Base-by-base conservation (phyloP, 108 stramenopile species). In the Pseudonitzschia delicatissima region DNA sequence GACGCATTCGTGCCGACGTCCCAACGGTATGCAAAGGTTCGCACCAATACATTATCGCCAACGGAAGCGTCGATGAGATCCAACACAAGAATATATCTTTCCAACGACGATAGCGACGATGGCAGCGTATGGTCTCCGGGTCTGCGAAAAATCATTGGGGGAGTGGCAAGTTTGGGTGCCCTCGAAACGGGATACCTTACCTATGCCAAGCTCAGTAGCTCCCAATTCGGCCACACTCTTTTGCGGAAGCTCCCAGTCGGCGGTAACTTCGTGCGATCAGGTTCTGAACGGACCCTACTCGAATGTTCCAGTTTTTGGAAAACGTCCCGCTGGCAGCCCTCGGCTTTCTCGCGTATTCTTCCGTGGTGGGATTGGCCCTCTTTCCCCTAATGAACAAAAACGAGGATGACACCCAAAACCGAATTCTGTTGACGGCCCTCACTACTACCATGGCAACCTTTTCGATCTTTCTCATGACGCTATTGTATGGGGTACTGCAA, bases 381-480 rank as follows among this genome's bases (percentile, higher is more conserved):
- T 37, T 49, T 35, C 85, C 88, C 1, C 20, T 84, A 17, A 18
- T 87, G 0, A 62, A 57, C 12, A 44, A 58, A 8, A 62, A 52
- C 27, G 26, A 32, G 15, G 68, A 79, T 51, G 84, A 78, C 25
- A 23, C 65, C 32, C 49, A 50, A 18, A 88, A 88, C 59, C 79
- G 87, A 5, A 64, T 87, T 25, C 66, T 79, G 28, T 67, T 96
- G n/a, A 57, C 90, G 64, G 75, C 85, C 33, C 27, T 79, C 0
- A 88, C 95, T 27, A 94, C 95, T 0, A 73, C 84, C 42, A 95
- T 96, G 95, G 95, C 84, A 28, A 81, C 93, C 11, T 95, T 96
- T 77, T 94, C 93, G 6, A 68, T 81, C 27, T 96, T 87, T 76
- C 86, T 97, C 31, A 73, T 97, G 65, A 71, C 79, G 26, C 45